phyloP scores from a whole-genome alignment of 495 filamentous ascomycete genomes.

The Acidiella bohemica region DNA sequence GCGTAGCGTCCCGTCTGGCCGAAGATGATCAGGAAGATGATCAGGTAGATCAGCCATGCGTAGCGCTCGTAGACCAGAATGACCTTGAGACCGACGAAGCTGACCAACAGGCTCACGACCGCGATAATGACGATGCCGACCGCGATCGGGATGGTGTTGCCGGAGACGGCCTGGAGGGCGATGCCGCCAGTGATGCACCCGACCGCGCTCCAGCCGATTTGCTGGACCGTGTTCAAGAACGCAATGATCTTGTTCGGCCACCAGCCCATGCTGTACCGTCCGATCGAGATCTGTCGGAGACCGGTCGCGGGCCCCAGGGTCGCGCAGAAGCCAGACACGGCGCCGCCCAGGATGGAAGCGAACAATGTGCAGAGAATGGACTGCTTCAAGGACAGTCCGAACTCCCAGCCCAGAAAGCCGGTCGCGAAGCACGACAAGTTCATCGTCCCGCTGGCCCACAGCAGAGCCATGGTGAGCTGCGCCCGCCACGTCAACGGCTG shows the following conservation, averaged over 20 bases:
- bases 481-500: slow-evolving; percentile 9
- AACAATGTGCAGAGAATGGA: slow-evolving; percentile 40
- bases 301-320: slow-evolving; percentile 39
- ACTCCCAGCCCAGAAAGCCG: slow-evolving; percentile 24
- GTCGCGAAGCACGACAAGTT: slow-evolving; percentile 15
- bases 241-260: slow-evolving; percentile 32
- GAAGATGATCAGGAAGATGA: slow-evolving; percentile 46
- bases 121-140: slow-evolving; percentile 38
- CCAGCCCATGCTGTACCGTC: slow-evolving; percentile 44
- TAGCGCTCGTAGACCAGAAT: slow-evolving; percentile 31
- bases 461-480: slow-evolving; percentile 18
- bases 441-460: slow-evolving; percentile 17
- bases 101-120: slow-evolving; percentile 32
- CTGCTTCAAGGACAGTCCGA: slow-evolving; percentile 37
- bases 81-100: slow-evolving; percentile 29
- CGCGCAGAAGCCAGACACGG: slow-evolving; percentile 35
- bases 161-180: slow-evolving; percentile 39
- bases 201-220: slow-evolving; percentile 38
- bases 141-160: slow-evolving; percentile 31
- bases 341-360: slow-evolving; percentile 34
- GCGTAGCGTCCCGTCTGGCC: slow-evolving; percentile 38
- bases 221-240: slow-evolving; percentile 36
- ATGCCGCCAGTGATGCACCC: slow-evolving; percentile 36
- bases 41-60: slow-evolving; percentile 34
- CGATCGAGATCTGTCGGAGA: slow-evolving; percentile 40